Evolutionary conservation across 2,329 filamentous ascomycete genomes (phyloP), one percentile per base, ranked within the genome.

Genomic region (Fusarium begoniae): DNA sequence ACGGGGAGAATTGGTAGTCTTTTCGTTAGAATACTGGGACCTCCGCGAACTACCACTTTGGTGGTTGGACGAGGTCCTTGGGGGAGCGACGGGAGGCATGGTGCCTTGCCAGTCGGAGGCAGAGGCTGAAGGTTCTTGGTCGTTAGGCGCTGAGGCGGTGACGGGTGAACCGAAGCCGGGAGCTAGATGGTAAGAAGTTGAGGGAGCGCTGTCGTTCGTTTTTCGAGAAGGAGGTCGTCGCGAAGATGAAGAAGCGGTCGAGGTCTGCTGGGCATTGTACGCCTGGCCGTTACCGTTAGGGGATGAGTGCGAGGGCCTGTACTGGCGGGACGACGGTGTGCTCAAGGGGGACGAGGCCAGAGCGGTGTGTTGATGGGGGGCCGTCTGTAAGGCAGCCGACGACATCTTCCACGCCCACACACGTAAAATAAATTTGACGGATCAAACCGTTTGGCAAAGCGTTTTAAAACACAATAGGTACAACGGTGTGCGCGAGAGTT

Each of bases 41-140:
- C 86, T 84, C 62, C 87, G 83, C 35, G 87, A 83, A 74, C 79
- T 83, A 22, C 84, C 80, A 75, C 79, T 76, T 71, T 84, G 83
- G 70, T 84, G 82, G 73, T 90, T 92, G 48, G 94, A 96, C 20
- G 95, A 97, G 13, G 93, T 95, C 79, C 95, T 90, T 41, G 94
- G 93, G 54, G 93, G 95, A 63, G 93, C 91, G 76, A 94, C 88
- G 30, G 93, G 92, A 60, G 93, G 90, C 84, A 88, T 90, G 82
- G 86, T 89, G 83, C 84, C 89, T 84, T 86, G 85, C 78, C 87
- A 86, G 78, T 88, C 87, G 70, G 86, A 84, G 64, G 84, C 78
- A 26, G 86, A 84, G 63, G 84, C 78, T 24, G 85, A 77, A 35
- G 65, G 84, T 81, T 44, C 85, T 81, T 50, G 87, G 83, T 53